A percentile compares a stretch with the other conserved stretches of the same genome.
Evolutionary conservation across 495 filamentous ascomycete genomes (phyloP).

Genomic region (Trypethelium eluteriae): DNA sequence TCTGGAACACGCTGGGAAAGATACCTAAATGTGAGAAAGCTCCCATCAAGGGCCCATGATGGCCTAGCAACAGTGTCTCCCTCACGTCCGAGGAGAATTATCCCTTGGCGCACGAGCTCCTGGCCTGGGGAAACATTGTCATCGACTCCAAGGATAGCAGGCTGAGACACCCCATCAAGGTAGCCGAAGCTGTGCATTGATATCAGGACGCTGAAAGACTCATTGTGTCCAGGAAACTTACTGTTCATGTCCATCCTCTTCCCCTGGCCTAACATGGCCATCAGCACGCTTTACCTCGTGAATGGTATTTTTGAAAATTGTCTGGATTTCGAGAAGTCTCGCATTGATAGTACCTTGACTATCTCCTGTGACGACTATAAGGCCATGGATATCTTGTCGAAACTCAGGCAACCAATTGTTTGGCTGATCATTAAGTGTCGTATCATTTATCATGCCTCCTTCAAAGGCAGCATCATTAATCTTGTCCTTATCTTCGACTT

Average conservation of each 20-base stretch:
- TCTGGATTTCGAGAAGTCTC: not conserved
- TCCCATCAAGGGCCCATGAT: not conserved
- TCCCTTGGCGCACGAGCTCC: not conserved
- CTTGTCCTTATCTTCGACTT: not conserved
- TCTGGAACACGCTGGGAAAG: not conserved
- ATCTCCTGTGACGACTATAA: not conserved
- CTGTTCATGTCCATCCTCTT: not conserved
- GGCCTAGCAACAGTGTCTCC: not conserved
- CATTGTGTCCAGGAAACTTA: not conserved
- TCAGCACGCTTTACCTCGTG: not conserved
- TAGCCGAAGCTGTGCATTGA: not conserved
- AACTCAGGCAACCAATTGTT: not conserved
- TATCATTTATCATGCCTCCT: not conserved
- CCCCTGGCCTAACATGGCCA: not conserved
- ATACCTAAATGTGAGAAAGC: not conserved
- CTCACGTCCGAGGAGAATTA: not conserved
- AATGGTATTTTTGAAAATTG: not conserved
- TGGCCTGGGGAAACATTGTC: not conserved
- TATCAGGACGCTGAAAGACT: no score
- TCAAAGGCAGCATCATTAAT: not conserved
- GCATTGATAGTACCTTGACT: not conserved
- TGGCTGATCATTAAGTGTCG: not conserved
- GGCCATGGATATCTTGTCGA: not conserved
- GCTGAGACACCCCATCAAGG: not conserved
- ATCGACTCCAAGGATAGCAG: not conserved